Conservation (phyloP, 768 basidiomycete genomes). For the Trametes gibbosa region DNA sequence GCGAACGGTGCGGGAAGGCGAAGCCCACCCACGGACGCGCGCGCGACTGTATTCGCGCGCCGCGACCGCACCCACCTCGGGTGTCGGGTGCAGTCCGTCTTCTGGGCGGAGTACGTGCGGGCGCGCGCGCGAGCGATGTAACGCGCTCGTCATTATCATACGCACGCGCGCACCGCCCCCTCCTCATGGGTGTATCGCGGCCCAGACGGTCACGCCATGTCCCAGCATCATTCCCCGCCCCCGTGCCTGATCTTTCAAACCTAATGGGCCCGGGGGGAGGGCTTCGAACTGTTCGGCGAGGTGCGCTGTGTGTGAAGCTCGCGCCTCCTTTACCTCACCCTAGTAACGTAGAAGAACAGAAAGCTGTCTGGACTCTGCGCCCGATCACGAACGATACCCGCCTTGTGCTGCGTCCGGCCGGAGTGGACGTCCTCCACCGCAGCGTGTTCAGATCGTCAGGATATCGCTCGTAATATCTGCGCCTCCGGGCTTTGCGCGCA, state of each 20-base stretch:
- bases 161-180: not conserved
- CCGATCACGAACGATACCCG: conserved; percentile 9
- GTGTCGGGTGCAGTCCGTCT: not conserved
- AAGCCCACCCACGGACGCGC: not conserved
- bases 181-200: conserved; percentile 19
- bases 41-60: not conserved
- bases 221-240: conserved; percentile 15
- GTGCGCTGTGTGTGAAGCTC: conserved; percentile 3
- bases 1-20: not conserved
- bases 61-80: not conserved
- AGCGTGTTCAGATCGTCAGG: conserved; percentile 11
- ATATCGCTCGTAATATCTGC: not conserved
- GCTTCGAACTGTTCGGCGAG: conserved; percentile 6
- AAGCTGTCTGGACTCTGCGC: conserved; percentile 8
- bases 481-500: conserved; percentile 3
- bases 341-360: conserved; percentile 24
- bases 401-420: conserved; percentile 12
- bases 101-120: too few species aligned
- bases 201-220: conserved; percentile 11
- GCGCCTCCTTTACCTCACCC: conserved; percentile 20
- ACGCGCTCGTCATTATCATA: not conserved
- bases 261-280: conserved; percentile 3
- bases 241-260: conserved; percentile 16
- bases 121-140: too few species aligned
- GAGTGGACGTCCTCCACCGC: conserved; percentile 4